phyloP scores from a whole-genome alignment of 2,329 filamentous ascomycete species.

The Capronia epimyces region DNA sequence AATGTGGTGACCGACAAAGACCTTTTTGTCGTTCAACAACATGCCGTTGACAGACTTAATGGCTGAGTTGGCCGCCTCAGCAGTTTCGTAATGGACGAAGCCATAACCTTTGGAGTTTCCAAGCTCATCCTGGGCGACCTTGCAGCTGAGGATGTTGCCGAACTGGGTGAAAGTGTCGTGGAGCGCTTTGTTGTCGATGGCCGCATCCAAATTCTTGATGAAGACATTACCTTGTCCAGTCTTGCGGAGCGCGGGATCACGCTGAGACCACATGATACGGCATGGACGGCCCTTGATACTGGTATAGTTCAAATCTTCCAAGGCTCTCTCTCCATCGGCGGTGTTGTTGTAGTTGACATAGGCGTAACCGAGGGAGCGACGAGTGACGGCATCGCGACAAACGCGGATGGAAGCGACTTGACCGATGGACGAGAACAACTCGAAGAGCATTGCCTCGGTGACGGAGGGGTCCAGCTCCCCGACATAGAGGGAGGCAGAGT shows the following conservation, averaged over 20 bases:
- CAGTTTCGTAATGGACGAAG: slow-evolving; percentile 99
- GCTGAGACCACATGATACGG: slow-evolving; percentile 99
- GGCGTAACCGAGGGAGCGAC: slow-evolving; percentile 96
- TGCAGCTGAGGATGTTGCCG: slow-evolving; percentile 98
- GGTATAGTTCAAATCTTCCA: slow-evolving; percentile 99
- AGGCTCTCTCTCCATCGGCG: slow-evolving; percentile 89
- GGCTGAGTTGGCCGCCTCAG: slow-evolving; percentile 89
- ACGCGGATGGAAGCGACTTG: slow-evolving; percentile 99
- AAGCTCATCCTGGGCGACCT: slow-evolving; percentile 95
- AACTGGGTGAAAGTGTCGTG: slow-evolving; percentile 99
- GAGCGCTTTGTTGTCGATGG: slow-evolving; percentile 99
- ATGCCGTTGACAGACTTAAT: slow-evolving; percentile 99
- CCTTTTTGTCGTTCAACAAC: slow-evolving; percentile 99
- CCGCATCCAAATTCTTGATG: slow-evolving; percentile 99
- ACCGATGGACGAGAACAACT: slow-evolving; percentile 98
- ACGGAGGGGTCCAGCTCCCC: slow-evolving; percentile 96
- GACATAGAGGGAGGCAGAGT: slow-evolving; percentile 97
- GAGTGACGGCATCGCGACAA: slow-evolving; percentile 97
- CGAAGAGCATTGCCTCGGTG: slow-evolving; percentile 99
- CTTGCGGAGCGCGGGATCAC: slow-evolving; percentile 97
- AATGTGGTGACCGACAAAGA: slow-evolving; percentile 98
- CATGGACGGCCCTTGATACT: slow-evolving; percentile 97
- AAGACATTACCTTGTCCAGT: slow-evolving; percentile 99
- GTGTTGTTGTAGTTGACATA: slow-evolving; percentile 99
- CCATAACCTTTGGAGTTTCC: slow-evolving; percentile 98